Evolutionary conservation across 352 stramenopile genomes (phyloP), one percentile per base, ranked within the genome.

Genomic region (Thalassiosira hispida): DNA sequence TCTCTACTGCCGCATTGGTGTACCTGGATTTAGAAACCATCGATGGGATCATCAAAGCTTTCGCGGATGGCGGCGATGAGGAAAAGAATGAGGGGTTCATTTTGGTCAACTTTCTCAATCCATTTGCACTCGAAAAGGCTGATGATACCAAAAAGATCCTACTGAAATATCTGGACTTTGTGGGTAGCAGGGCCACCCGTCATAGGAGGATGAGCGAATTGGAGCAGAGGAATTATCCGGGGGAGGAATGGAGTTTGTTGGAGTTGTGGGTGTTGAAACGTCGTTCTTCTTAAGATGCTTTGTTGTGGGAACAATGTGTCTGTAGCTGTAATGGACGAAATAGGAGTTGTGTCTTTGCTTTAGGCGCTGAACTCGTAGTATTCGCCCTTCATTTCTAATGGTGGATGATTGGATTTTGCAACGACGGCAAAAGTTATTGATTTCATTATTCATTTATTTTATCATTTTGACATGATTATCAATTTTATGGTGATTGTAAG

Each of bases 81-180:
- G 29, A 33, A 9, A 67, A 61, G 18, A 66, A 71, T 14, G 66
- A 86, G 27, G 78, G 72, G 11, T 79, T 69, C 16, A 44, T 82
- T 23, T 40, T 86, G 9, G 78, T 86, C 14, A 86, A 86, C 62
- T 86, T 86, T 72, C 67, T 86, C 33, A 86, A 82, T 74, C 73
- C 73, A 0, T 86, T 86, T 77, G 61, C 64, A 20, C 49, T 79
- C 4, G 78, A 86, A 73, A 86, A 86, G 61, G 62, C 78, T 2
- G 78, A 86, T 73, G 67, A 77, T 47, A 86, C 78, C 1, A 86
- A 86, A 56, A 69, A 55, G 20, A 79, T 86, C 35, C 29, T 86
- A 29, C 46, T 86, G 12, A 70, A 73, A 23, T 60, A 86, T 67
- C 60, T 86, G 33, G 78, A 86, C 51, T 86, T 86, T 71, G 72